Evolutionary conservation across 345 rosid species (phyloP).

Genomic region (Euphorbia peplus): DNA sequence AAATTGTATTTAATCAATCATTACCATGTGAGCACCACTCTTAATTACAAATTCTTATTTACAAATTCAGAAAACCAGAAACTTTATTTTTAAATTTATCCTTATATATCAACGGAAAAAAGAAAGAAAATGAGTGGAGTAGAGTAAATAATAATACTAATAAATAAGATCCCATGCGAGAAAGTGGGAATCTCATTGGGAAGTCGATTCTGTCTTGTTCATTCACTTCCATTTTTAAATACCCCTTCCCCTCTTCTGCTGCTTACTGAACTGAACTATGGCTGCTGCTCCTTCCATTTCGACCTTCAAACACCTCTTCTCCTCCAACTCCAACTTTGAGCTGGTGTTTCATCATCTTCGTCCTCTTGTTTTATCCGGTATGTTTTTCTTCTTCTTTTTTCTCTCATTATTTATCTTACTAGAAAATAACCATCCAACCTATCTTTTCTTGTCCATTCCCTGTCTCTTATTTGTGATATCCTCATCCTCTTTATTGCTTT

Average conservation of each 20-base stretch:
- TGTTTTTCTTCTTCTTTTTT: not conserved
- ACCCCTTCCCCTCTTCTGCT: not conserved
- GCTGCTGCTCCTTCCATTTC: not conserved
- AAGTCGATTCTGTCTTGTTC: slow-evolving; percentile 38
- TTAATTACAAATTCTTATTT: too few relatives aligned
- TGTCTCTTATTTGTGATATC: not conserved
- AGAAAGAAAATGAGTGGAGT: slow-evolving; percentile 9
- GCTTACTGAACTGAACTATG: too few relatives aligned
- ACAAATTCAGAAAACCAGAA: too few relatives aligned
- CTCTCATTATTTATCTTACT: too few relatives aligned
- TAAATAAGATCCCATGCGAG: slow-evolving; percentile 53
- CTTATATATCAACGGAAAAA: too few relatives aligned
- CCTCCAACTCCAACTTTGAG: too few relatives aligned
- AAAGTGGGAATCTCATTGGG: slow-evolving; percentile 40
- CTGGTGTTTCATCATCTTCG: not conserved
- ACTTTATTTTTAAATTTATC: too few relatives aligned
- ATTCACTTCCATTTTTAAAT: slow-evolving; percentile 20
- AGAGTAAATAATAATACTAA: slow-evolving; percentile 25
- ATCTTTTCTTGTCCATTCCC: slow-evolving; percentile 1
- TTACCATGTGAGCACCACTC: too few relatives aligned
- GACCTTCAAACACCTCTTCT: not conserved
- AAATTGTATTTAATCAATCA: too few relatives aligned
- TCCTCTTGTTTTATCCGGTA: slow-evolving; percentile 10
- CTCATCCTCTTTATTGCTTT: not conserved
- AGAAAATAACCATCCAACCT: not conserved